phyloP scores from a whole-genome alignment of 108 stramenopile genomes.

The Cyclotella sp. region DNA sequence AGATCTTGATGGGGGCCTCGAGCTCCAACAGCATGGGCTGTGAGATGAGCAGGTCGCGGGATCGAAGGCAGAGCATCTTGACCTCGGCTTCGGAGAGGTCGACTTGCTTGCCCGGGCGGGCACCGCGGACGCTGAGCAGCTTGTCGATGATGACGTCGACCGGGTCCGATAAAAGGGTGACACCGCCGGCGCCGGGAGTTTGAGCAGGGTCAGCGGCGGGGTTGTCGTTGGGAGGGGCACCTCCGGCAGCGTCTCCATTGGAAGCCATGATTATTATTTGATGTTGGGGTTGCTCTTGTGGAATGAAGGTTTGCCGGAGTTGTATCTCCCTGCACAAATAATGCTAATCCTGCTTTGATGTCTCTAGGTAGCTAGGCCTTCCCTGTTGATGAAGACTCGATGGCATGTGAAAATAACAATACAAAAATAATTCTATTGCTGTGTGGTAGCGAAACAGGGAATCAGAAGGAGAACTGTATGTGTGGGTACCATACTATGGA shows the following conservation, averaged over 20 bases:
- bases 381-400: too few relatives aligned
- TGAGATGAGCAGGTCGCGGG: conserved; percentile 92
- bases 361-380: too few relatives aligned
- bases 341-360: too few relatives aligned
- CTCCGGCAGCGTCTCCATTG: conserved; percentile 62
- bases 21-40: conserved; percentile 99
- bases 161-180: conserved; percentile 83
- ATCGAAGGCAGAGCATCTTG: conserved; percentile 92
- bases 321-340: too few relatives aligned
- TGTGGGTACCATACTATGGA: too few relatives aligned
- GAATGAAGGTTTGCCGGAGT: too few relatives aligned
- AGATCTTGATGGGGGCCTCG: conserved; percentile 98
- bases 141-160: conserved; percentile 92
- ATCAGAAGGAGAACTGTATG: too few relatives aligned
- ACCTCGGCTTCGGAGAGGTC: conserved; percentile 92
- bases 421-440: too few relatives aligned
- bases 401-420: too few relatives aligned
- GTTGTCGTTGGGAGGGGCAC: conserved; percentile 24
- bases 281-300: not conserved
- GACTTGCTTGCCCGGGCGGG: conserved; percentile 89
- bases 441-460: too few relatives aligned
- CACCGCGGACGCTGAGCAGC: conserved; percentile 88
- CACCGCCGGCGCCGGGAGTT: conserved; percentile 30
- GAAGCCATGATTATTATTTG: conserved; percentile 36
- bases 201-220: conserved; percentile 14